Evolutionary conservation across 208 protist genomes (phyloP).

Genomic region (Angomonas desouzai): DNA sequence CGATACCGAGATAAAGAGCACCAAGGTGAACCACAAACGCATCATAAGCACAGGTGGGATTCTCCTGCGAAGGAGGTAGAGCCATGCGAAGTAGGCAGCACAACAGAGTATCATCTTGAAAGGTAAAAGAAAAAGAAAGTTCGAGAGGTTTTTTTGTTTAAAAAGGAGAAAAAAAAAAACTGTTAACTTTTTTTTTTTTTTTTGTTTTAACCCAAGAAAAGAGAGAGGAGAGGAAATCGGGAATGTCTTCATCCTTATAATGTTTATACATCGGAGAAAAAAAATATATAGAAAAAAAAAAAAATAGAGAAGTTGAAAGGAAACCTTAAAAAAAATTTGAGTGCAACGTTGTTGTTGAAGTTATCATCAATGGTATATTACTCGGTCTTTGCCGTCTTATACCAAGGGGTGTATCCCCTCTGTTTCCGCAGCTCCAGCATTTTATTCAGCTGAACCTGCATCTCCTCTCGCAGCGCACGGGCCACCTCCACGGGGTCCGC

Average conservation of each 20-base stretch:
- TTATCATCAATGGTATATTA: background rate
- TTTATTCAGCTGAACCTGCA: slow-evolving; percentile 67
- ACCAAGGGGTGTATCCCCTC: slow-evolving; percentile 43
- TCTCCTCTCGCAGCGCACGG: slow-evolving; percentile 44
- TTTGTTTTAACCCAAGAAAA: background rate
- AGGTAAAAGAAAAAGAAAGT: slow-evolving; percentile 11
- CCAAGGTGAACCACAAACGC: slow-evolving; percentile 52
- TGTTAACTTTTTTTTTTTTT: slow-evolving; percentile 4
- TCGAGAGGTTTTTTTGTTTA: background rate
- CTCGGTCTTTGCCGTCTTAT: slow-evolving; percentile 13
- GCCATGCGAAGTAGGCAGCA: slow-evolving; percentile 28
- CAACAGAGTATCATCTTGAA: slow-evolving; percentile 14
- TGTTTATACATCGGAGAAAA: too few species aligned
- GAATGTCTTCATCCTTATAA: too few species aligned
- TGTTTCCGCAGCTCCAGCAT: slow-evolving; percentile 41
- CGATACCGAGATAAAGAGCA: slow-evolving; percentile 25
- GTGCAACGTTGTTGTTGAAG: background rate
- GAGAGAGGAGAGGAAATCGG: slow-evolving; percentile 11
- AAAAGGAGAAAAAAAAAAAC: background rate
- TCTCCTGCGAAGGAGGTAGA: slow-evolving; percentile 33
- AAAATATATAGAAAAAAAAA: too few species aligned
- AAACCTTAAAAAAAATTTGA: too few species aligned
- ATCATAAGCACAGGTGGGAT: slow-evolving; percentile 39
- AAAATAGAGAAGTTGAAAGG: background rate
- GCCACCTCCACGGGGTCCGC: slow-evolving; percentile 46